Conservation (phyloP, 2,329 filamentous ascomycete species). For the Diplodia intermedia region DNA sequence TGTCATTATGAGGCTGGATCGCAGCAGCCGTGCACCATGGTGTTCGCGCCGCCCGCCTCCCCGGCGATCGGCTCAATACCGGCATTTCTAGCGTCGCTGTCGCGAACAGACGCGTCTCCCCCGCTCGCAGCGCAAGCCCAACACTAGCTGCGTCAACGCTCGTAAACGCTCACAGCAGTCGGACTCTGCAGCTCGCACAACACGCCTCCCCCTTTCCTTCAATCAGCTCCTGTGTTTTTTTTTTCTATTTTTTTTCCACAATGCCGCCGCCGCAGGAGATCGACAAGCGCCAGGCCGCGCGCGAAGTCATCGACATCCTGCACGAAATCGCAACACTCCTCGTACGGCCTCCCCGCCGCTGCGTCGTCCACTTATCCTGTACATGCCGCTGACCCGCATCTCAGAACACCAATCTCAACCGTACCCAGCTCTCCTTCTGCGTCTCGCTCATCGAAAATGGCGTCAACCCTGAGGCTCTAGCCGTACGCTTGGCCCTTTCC, state of each 20-base stretch:
- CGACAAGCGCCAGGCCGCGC: constrained; percentile 77
- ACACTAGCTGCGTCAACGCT: no score
- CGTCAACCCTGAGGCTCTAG: constrained; percentile 92
- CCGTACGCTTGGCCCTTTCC: constrained; percentile 65
- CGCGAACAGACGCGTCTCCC: constrained; percentile 27
- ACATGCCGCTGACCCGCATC: not conserved
- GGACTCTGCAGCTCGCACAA: no score
- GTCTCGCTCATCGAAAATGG: constrained; percentile 97
- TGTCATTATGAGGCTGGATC: constrained; percentile 21
- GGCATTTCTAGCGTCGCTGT: not conserved
- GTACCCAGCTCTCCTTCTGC: constrained; percentile 89
- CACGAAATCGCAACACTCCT: constrained; percentile 88
- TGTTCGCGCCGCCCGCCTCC: constrained; percentile 2
- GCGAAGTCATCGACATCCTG: constrained; percentile 82
- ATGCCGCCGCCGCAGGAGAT: constrained; percentile 45
- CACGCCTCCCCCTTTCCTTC: not conserved
- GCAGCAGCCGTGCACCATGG: not conserved
- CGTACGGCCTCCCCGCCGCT: constrained; percentile 59
- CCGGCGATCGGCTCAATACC: constrained; percentile 11
- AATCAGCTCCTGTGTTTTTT: not conserved
- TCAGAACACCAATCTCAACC: constrained; percentile 92
- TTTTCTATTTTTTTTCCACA: not conserved
- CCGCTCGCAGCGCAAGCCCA: not conserved
- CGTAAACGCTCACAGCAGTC: no score
- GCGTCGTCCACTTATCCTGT: constrained; percentile 1